Base-by-base conservation (phyloP, 1,284 basidiomycete species). In the Microbotryum intermedium region DNA sequence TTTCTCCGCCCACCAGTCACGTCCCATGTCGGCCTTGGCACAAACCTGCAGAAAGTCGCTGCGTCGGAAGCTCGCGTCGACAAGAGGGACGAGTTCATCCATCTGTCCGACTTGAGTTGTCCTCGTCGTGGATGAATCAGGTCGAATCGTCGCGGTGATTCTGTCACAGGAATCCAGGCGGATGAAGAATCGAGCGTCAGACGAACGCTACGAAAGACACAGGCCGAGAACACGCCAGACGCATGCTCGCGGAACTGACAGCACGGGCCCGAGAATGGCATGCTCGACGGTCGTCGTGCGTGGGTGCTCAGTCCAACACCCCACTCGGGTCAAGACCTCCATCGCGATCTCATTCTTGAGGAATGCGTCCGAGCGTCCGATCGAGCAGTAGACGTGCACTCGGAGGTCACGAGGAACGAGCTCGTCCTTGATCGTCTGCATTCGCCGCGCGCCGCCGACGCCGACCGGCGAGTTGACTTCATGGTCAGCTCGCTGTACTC, bases 241-340 rank as follows among this genome's bases (percentile, higher is more conserved):
- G 47, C 47, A 11, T 21, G 50, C n/a, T 9, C 25, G 26, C 50
- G 28, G 3, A n/a, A 55, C 55, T 50, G 6, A 57, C 55, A 57
- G 21, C 13, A 45, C 48, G n/a, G 55, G 55, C 2, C 55, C 55
- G 13, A 57, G 34, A 26, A 57, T 50, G 9, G 55, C 48, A 28
- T 50, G 55, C 11, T 39, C 6, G 28, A 30, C 13, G 16, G 26
- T 11, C 47, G 34, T 48, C 3, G 28, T 20, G 25, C 34, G 26
- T 16, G 28, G 26, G 25, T 45, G 8, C 28, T 29, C 29, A 39
- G 34, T 16, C 55, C 55, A 57, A 29, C 47, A 47, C 18, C 48
- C 55, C 9, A 57, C 34, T 10, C 11, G 44, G 7, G 45, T 48
- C 18, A 57, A 42, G 8, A 49, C 39, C 29, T 57, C 55, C 55